These are phyloP conservation scores for Thielaviopsis euricoi DNA, from an alignment of 2,329 filamentous ascomycete species.

Conservation along the genomic window DNA sequence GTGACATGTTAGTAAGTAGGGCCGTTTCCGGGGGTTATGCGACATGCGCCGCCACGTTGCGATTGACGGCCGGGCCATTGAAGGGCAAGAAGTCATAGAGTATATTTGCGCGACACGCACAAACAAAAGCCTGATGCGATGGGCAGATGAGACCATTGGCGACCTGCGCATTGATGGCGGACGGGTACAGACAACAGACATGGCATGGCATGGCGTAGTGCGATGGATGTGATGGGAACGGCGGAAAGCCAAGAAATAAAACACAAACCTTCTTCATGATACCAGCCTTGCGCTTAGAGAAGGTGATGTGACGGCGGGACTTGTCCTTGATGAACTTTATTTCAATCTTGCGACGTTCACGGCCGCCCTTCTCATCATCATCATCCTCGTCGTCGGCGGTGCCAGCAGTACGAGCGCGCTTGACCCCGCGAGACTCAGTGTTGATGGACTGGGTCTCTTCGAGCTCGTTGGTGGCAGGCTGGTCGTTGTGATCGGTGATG, in stretches of 20 bases:
- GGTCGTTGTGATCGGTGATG: constrained; percentile 62
- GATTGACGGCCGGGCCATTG: too few relatives aligned
- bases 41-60: too few relatives aligned
- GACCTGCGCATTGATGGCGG: too few relatives aligned
- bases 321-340: constrained; percentile 99
- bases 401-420: constrained; percentile 71
- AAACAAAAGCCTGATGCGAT: too few relatives aligned
- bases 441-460: constrained; percentile 53
- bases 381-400: constrained; percentile 90
- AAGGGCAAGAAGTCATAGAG: too few relatives aligned
- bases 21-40: too few relatives aligned
- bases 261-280: constrained; percentile 97
- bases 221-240: too few relatives aligned
- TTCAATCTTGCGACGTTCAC: constrained; percentile 98
- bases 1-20: constrained; percentile 10
- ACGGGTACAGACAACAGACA: constrained; percentile 3
- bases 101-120: too few relatives aligned
- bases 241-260: background rate
- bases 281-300: constrained; percentile 97
- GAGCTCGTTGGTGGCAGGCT: constrained; percentile 56
- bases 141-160: too few relatives aligned
- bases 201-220: background rate
- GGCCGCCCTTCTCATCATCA: constrained; percentile 91
- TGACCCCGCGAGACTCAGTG: constrained; percentile 66
- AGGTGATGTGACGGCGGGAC: constrained; percentile 97